Base-by-base conservation (phyloP, 352 stramenopile genomes). In the Globisporangium paroecandrum region DNA sequence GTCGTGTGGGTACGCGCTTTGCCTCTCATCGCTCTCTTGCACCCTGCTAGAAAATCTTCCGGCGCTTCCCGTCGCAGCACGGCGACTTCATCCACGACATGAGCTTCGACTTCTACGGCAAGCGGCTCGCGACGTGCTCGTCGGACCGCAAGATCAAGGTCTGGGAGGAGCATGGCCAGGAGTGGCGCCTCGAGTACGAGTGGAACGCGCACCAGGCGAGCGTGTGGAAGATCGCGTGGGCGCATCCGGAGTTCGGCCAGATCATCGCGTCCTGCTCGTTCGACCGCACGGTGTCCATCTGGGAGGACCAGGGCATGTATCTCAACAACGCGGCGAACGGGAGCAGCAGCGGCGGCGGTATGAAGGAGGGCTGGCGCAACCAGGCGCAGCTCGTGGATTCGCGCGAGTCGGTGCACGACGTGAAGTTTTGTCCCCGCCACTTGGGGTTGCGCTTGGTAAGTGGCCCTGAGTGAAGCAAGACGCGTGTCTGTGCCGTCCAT, bases 201-300 rank as follows among this genome's bases (percentile, higher is more conserved):
- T 93, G 88, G 89, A 95, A 88, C 64, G 86, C 87, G 54, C 86
- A 96, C 61, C 87, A 97, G 70, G 94, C 90, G 10, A 91, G 90
- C 29, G 94, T 99, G 8, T 98, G 89, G 80, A 97, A 97, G 70
- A 76, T 99, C 54, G 89, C 84, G 58, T 99, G 95, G 95, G 93
- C 91, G 0, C 94, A 99, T 72, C 95, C 97, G 0, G 94, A 98
- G 80, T 99, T 98, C 77, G 96, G 97, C 58, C 91, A 98, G 81
- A 91, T 98, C 68, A 65, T 99, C 53, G 97, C 96, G 58, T 98
- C 93, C 7, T 98, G 91, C 75, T 90, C 92, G 49, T 95, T 97
- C 55, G 93, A 99, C 76, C 86, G 96, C 66, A 97, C 94, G 24
- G 93, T 97, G 20, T 96, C 91, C 32, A 92, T 99, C 51, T 99